Evolutionary conservation across 352 stramenopile genomes (phyloP), one percentile per base, ranked within the genome.

Genomic region (Globisporangium rhizosaccharum): DNA sequence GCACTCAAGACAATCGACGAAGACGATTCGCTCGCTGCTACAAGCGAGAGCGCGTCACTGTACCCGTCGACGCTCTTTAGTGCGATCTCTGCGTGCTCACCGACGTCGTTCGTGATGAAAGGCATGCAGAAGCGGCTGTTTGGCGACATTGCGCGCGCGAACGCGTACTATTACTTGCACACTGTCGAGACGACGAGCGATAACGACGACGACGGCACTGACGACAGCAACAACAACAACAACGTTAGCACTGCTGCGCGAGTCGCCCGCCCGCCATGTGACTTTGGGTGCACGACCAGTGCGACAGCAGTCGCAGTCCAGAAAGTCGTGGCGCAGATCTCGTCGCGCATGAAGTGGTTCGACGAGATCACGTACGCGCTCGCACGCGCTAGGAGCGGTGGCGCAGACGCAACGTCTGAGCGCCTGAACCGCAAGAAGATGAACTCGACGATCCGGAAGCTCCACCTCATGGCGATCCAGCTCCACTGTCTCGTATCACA

Each of bases 361-460:
- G 82, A 91, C 54, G 84, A 76, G 9, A 62, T 86, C 25, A 82
- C 82, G 10, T 91, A 91, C 57, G 84, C 79, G 7, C 67, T 91
- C n/a, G 79, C 82, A 30, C 76, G 74, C 49, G 79, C 71, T 2
- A 79, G 66, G 39, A 74, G 70, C 44, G 75, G 52, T 20, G 37
- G 53, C 9, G 28, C 46, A 30, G 57, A 53, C 18, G 23, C 10
- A 8, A 41, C 73, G 3, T 78, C 84, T 44, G 76, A 88, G 42
- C 53, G 84, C 5, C 65, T 89, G 37, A 91, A 76, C 47, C 82
- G 82, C 25, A 89, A 89, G 69, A 91, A 91, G 57, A 79, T 89
- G 70, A 91, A 91, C 63, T 89, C 82, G 20, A 89, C 82, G 18
- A 88, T 91, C 36, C 79, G 82, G 5, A 91, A 91, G 55, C 57